phyloP scores from a whole-genome alignment of 2,329 filamentous ascomycete species.

The Xylariaceae sp. region DNA sequence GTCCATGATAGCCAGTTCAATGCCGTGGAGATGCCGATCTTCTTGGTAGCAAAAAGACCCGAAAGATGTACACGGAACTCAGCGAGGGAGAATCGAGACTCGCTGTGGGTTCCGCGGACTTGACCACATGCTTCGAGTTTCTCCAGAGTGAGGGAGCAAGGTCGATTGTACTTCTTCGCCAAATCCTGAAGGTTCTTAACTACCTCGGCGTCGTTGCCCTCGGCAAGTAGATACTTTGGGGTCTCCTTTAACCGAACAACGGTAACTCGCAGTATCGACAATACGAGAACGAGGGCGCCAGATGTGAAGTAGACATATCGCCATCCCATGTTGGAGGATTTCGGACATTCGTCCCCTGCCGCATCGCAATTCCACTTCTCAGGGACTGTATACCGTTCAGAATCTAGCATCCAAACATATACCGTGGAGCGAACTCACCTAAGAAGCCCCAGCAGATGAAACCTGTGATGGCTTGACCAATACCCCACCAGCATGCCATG shows the following conservation, averaged over 20 bases:
- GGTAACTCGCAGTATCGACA: constrained; percentile 50
- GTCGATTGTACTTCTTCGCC: constrained; percentile 37
- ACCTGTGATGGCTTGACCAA: constrained; percentile 44
- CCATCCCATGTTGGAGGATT: constrained; percentile 46
- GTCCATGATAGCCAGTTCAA: constrained; percentile 67
- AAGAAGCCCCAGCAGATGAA: constrained; percentile 48
- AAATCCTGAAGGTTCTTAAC: constrained; percentile 39
- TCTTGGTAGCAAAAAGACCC: constrained; percentile 59
- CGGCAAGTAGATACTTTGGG: constrained; percentile 53
- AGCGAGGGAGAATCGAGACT: constrained; percentile 31
- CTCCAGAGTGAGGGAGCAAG: constrained; percentile 41
- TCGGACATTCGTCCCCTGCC: constrained; percentile 36
- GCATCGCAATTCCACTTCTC: constrained; percentile 39
- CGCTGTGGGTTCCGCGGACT: constrained; percentile 36
- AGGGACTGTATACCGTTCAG: constrained; percentile 29
- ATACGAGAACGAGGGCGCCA: constrained; percentile 42
- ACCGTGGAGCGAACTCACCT: constrained; percentile 26
- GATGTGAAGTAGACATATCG: constrained; percentile 45
- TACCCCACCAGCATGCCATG: constrained; percentile 52
- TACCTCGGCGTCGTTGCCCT: constrained; percentile 47
- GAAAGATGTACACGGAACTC: constrained; percentile 49
- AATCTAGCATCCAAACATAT: background rate
- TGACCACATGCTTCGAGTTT: constrained; percentile 43
- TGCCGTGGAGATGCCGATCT: constrained; percentile 54
- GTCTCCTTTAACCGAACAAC: constrained; percentile 53